Base-by-base conservation (phyloP, 2,329 filamentous ascomycete genomes). In the Hymenoscyphus repandus region DNA sequence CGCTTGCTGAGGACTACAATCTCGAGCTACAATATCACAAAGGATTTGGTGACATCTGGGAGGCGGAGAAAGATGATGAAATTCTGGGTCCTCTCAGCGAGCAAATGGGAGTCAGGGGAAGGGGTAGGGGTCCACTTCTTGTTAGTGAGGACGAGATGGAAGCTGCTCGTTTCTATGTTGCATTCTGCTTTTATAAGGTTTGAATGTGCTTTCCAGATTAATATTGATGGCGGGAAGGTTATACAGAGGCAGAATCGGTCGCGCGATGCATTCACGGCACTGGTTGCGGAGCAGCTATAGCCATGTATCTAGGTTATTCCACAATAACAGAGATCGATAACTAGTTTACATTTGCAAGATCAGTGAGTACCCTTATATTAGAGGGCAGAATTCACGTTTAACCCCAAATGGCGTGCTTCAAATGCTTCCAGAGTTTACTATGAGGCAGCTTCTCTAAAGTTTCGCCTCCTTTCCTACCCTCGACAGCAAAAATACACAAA, bases 171-270 rank as follows among this genome's bases (percentile, higher is more conserved):
- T 95, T 97, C 65, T 97, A 97, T 65, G 81, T 95, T 62, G 91
- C 88, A 1, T 97, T 97, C 65, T 96, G 90, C 72, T 97, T 97
- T 70, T 95, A 96, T 71, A 96, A 96, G 74, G 89, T 95, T 41
- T 93, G 75, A 49, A 27, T 11, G 13, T 5, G 5, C 22, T 17
- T 40, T 22, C 38, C 18, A 20, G 12, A 17, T 40, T 6, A 4
- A 6, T 20, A 6, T 15, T 40, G 5, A 17, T 13, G 34, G 34
- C 34, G 34, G 5, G 34, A 13, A 37, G 34, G 10, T 27, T 7
- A 27, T 27, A 4, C 22, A 7, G 22, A 7, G 22, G 22, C 22
- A 27, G 4, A 27, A 27, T 27, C 34, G 12, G 34, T 9, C 10
- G 34, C 11, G 12, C 15, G 12, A 37, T 37, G 34, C 4, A 11